phyloP scores from a whole-genome alignment of 73 alveolate genomes.

The Durusdinium trenchii region DNA sequence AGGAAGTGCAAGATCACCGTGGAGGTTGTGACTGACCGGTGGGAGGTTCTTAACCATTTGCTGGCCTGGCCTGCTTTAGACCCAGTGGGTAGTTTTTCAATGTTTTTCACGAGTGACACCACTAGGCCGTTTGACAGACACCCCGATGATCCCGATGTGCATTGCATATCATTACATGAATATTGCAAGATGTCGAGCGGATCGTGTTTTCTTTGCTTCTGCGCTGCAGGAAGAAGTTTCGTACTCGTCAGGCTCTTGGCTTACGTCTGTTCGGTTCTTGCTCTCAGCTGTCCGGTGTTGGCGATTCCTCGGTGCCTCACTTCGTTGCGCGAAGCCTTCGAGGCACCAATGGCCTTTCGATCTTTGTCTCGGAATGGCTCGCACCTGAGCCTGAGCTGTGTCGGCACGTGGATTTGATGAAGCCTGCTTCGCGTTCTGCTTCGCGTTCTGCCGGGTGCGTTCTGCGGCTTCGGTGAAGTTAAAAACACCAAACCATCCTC shows the following conservation, averaged over 20 bases:
- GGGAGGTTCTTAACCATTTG: constrained; percentile 89
- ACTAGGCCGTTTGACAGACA: no score
- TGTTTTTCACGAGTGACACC: not conserved
- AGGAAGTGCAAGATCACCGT: constrained; percentile 68
- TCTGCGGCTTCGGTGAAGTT: not conserved
- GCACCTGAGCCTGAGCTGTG: not conserved
- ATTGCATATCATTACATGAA: no score
- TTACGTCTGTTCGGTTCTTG: not conserved
- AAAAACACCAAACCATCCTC: not conserved
- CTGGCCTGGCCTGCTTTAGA: constrained; percentile 36
- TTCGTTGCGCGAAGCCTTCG: no score
- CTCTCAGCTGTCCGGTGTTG: no score
- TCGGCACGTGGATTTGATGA: not conserved
- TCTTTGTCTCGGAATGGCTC: constrained; percentile 63
- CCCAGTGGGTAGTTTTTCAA: not conserved
- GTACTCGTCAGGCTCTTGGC: constrained; percentile 23
- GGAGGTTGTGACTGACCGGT: constrained; percentile 59
- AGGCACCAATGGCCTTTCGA: constrained; percentile 87
- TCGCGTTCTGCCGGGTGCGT: not conserved
- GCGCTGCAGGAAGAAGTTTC: constrained; percentile 61
- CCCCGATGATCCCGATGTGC: no score
- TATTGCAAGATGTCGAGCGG: not conserved
- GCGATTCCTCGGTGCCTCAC: no score
- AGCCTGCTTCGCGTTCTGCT: not conserved
- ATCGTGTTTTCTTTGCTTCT: not conserved